phyloP scores from a whole-genome alignment of 1,284 basidiomycete genomes.

The Taiwanofungus camphoratus region DNA sequence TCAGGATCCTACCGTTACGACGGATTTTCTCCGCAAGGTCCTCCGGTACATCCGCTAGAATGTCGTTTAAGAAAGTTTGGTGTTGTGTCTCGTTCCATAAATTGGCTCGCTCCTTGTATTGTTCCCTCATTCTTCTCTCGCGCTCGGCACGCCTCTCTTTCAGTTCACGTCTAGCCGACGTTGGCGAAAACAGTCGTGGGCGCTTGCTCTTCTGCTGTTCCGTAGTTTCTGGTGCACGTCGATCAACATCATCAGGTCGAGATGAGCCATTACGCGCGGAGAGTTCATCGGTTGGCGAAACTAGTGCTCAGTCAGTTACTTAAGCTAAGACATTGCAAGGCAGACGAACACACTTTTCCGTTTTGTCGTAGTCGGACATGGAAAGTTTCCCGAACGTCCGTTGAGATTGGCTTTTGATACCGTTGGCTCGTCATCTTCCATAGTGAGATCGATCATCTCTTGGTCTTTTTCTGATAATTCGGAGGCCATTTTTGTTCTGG shows the following conservation, averaged over 20 bases:
- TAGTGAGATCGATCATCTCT: constrained; percentile 9
- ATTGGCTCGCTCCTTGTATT: constrained; percentile 25
- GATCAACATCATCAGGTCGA: no score
- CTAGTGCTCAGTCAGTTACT: not conserved
- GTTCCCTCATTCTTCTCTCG: constrained; percentile 22
- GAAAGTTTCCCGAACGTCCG: not conserved
- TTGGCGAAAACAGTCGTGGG: constrained; percentile 24
- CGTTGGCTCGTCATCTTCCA: constrained; percentile 15
- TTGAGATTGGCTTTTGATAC: no score
- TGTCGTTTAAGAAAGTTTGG: constrained; percentile 34
- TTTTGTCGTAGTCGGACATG: constrained; percentile 11
- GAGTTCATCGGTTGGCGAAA: not conserved
- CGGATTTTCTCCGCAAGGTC: not conserved
- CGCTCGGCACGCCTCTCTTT: constrained; percentile 35
- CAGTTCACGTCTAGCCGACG: constrained; percentile 32
- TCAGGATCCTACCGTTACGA: not conserved
- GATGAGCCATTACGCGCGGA: not conserved
- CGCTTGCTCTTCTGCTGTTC: constrained; percentile 10
- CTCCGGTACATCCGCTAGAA: constrained; percentile 19
- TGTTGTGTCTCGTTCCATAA: constrained; percentile 34
- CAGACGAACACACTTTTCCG: constrained; percentile 13
- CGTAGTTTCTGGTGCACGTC: constrained; percentile 1
- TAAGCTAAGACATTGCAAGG: not conserved
- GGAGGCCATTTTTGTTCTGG: not conserved
- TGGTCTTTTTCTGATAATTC: not conserved